Evolutionary conservation across 2,329 filamentous ascomycete species (phyloP), one percentile per base, ranked within the genome.

Genomic region (Calonectria fujianensis): DNA sequence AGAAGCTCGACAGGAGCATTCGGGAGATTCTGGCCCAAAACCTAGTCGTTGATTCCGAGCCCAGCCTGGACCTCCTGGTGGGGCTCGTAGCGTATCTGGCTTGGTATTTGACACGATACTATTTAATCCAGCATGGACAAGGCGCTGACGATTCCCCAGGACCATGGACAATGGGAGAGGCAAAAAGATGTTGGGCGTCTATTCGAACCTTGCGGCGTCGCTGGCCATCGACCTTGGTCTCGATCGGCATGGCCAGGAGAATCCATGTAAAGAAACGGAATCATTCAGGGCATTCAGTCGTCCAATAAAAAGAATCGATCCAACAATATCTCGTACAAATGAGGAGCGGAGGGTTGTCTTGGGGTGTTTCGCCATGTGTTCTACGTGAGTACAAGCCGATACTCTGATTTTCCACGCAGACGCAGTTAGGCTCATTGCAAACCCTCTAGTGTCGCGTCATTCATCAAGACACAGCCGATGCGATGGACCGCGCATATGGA

Each of bases 401-500:
- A 29, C 41, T 31, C 8, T 39, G 11, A n/a, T n/a, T 20, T 16
- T 2, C 32, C 14, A 16, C 10, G 8, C 9, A 13, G 5, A 45
- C 13, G 1, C 31, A 39, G 14, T 20, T 48, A 10, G n/a, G 8
- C 24, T 31, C 14, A 51, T 24, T 10, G n/a, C 4, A 1, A 48
- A 9, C 2, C 8, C 9, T 24, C 14, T 57, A 81, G 79, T 6
- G 72, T 79, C 9, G 71, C 78, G 1, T 74, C 72, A 35, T 79
- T 79, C 41, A 69, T 79, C 3, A 85, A 85, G 32, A 82, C 84
- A n/a, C 88, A 90, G 45, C 77, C 85, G 7, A 82, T 92, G 75
- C 85, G 84, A 16, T 93, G 90, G 90, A 91, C 87, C 0, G 76
- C 86, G 2, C 86, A 90, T 52, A 87, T 92, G 84, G 90, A 91